Percentiles rank a stretch among this genome's conserved stretches.
These are phyloP conservation scores for Phtheirospermum japonicum DNA, from an alignment of 257 asterid species.

Conservation along the genomic window DNA sequence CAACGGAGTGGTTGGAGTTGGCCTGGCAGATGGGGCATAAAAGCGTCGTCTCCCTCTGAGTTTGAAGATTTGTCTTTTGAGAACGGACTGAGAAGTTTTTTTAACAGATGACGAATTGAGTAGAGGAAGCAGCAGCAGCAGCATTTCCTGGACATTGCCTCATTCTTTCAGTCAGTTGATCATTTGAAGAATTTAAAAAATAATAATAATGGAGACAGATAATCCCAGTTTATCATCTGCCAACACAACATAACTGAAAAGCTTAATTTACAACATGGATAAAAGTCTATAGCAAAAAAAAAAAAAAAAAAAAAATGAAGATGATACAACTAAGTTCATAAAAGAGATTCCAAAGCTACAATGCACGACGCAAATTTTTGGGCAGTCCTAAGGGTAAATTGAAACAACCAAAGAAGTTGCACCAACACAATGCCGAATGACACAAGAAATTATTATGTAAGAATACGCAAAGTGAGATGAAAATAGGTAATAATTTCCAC, in stretches of 20 bases:
- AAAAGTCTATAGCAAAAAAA: no score
- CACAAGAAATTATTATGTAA: no score
- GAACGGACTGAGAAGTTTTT: conserved; percentile 75
- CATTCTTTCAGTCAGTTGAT: conserved; percentile 30
- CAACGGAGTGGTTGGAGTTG: conserved; percentile 82
- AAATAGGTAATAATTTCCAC: neutral
- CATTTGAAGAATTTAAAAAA: neutral
- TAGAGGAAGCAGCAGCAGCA: conserved; percentile 88
- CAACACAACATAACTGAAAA: neutral
- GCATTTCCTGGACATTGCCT: conserved; percentile 68
- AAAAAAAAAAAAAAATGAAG: no score
- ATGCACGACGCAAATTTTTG: no score
- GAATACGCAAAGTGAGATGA: no score
- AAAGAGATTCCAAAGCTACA: no score
- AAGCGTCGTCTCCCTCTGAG: conserved; percentile 57
- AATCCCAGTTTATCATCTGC: conserved; percentile 13
- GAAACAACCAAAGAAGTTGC: no score
- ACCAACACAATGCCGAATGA: no score
- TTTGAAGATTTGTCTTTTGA: conserved; percentile 72
- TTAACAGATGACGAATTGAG: conserved; percentile 81
- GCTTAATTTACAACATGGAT: no score
- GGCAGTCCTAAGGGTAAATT: no score
- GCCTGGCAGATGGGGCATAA: conserved; percentile 87
- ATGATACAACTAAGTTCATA: no score
- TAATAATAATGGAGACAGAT: conserved; percentile 14